These are phyloP conservation scores for Teunomyces funiuensis DNA, from an alignment of 805 yeast species.

Conservation along the genomic window DNA sequence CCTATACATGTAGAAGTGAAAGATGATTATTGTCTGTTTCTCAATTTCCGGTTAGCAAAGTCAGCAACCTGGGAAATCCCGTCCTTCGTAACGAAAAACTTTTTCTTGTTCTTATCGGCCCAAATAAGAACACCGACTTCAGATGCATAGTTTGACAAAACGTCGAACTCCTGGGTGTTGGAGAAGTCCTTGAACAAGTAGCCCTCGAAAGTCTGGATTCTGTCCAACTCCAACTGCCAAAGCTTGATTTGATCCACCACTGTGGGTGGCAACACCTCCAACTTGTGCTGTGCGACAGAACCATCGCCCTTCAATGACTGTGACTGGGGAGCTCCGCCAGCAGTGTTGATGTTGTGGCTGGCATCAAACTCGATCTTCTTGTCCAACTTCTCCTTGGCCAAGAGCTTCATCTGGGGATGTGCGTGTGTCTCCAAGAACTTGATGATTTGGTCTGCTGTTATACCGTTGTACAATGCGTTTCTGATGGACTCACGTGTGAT, in stretches of 20 bases:
- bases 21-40: conserved; percentile 6
- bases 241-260: conserved; percentile 94
- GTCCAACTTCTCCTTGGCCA: conserved; percentile 67
- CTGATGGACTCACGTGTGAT: conserved; percentile 90
- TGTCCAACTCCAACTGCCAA: conserved; percentile 95
- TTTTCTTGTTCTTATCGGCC: conserved; percentile 67
- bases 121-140: conserved; percentile 92
- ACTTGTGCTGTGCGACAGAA: conserved; percentile 45
- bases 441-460: conserved; percentile 92
- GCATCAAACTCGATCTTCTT: conserved; percentile 66
- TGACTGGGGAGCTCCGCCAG: conserved; percentile 40
- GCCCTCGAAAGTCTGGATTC: conserved; percentile 86
- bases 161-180: conserved; percentile 71
- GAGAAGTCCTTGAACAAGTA: conserved; percentile 84
- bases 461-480: conserved; percentile 80
- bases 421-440: conserved; percentile 89
- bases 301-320: conserved; percentile 20
- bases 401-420: conserved; percentile 82
- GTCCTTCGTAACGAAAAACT: conserved; percentile 83
- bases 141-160: conserved; percentile 71
- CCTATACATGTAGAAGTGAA: background rate
- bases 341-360: conserved; percentile 48
- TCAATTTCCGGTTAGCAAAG: conserved; percentile 65
- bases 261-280: conserved; percentile 83
- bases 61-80: conserved; percentile 91